These are phyloP conservation scores for Eleusine coracana DNA, from an alignment of 176 grass and related monocot genomes.

Conservation along the genomic window DNA sequence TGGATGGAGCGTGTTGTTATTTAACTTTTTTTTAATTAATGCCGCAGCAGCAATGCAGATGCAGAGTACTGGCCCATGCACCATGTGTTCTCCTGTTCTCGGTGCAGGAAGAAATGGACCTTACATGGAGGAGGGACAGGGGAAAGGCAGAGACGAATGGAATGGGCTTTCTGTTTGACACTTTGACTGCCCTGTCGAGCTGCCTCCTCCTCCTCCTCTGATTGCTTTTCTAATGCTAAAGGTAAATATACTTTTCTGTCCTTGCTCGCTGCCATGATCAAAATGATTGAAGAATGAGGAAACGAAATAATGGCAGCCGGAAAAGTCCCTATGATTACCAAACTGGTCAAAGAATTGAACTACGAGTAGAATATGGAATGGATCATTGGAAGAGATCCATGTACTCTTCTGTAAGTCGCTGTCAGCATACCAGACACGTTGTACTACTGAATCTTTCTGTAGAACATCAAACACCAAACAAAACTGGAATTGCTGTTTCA, in stretches of 20 bases:
- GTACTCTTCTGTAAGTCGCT: background rate
- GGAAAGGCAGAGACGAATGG: conserved; percentile 26
- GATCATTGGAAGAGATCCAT: background rate
- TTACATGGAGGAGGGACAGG: conserved; percentile 17
- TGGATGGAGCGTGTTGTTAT: background rate
- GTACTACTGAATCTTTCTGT: background rate
- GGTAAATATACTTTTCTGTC: conserved; percentile 47
- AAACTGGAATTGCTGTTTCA: background rate
- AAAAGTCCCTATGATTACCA: conserved; percentile 48
- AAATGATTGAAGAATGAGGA: conserved; percentile 58
- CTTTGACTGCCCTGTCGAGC: conserved; percentile 45
- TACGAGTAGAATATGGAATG: background rate
- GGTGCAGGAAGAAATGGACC: conserved; percentile 45
- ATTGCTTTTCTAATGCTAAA: conserved; percentile 36
- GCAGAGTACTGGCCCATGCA: conserved; percentile 32
- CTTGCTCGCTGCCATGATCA: conserved; percentile 36
- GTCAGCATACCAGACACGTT: background rate
- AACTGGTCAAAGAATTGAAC: conserved; percentile 36
- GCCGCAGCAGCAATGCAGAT: background rate
- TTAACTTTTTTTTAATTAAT: background rate
- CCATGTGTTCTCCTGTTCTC: conserved; percentile 35
- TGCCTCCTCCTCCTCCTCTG: conserved; percentile 33
- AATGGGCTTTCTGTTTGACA: conserved; percentile 54
- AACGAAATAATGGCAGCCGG: conserved; percentile 41
- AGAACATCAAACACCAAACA: background rate